Evolutionary conservation across 371 early-diverging fungal genomes (phyloP), one percentile per base, ranked within the genome.

Genomic region (Encephalitozoon cuniculi): DNA sequence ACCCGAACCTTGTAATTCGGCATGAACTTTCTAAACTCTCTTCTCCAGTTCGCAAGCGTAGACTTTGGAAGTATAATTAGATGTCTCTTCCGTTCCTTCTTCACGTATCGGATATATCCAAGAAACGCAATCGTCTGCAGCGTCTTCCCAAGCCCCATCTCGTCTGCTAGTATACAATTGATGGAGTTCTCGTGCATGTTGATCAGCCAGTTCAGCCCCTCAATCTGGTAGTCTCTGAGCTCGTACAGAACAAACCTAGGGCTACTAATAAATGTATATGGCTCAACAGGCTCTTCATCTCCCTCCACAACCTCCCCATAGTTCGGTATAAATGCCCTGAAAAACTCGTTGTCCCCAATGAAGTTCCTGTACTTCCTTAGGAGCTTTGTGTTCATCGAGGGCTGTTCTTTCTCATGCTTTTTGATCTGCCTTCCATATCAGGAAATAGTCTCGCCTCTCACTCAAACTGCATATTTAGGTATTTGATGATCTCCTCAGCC

Each of bases 151-250:
- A 94, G 83, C 30, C 94, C 97, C 96, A 96, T 96, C 86, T 94
- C 94, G 81, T 94, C 94, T 2, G 95, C 94, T 39, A 95, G 85
- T 79, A 96, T 94, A 67, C 95, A 93, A 83, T 95, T 95, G 82
- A 96, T 94, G 59, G 94, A 94, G 78, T 93, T 92, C 71, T 94
- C 93, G 79, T 94, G 93, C 81, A 96, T 84, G 81, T 91, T 92
- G 34, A 92, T 90, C 12, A 98, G 88, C 99, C 99, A 98, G 81
- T 93, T 94, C 25, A 98, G 87, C 21, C 99, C 99, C 84, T 95
- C 93, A 65, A 96, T 84, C 84, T 98, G 97, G 83, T 97, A 82
- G 34, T 78, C 73, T 43, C 75, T 44, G n/a, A 82, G 59, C n/a
- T 73, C 76, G 3, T 59, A 81, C 64, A 65, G 59, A 28, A 84